Percentiles rank a stretch among this genome's conserved stretches.
These are phyloP conservation scores for Tulasnella sp. DNA, from an alignment of 768 basidiomycete species.

Conservation along the genomic window DNA sequence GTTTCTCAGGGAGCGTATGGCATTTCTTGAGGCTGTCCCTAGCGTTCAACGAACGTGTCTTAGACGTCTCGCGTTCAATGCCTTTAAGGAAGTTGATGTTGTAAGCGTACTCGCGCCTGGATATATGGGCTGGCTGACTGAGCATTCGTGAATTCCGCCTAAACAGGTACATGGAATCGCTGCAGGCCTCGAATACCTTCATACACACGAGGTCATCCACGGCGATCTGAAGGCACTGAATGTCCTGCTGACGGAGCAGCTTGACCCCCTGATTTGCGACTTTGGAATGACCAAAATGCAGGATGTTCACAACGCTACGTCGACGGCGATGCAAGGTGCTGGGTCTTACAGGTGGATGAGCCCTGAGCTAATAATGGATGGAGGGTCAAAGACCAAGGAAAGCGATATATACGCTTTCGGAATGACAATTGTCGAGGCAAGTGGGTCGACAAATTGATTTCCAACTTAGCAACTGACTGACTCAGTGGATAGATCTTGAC, in stretches of 20 bases:
- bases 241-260: not conserved
- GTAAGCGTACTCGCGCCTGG: not conserved
- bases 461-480: too few relatives aligned
- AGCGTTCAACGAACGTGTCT: too few relatives aligned
- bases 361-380: not conserved
- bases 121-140: too few relatives aligned
- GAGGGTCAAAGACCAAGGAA: not conserved
- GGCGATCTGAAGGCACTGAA: not conserved
- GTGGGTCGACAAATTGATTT: too few relatives aligned
- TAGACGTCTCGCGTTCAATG: not conserved
- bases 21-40: not conserved
- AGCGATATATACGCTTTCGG: not conserved
- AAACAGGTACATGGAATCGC: not conserved
- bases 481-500: too few relatives aligned
- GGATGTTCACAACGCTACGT: not conserved
- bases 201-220: not conserved
- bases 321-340: not conserved
- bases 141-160: not conserved
- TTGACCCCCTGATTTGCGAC: not conserved
- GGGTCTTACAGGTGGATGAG: not conserved
- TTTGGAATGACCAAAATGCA: not conserved
- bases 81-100: not conserved
- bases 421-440: conserved; percentile 1
- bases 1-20: not conserved
- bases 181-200: not conserved